Evolutionary conservation across 2,329 filamentous ascomycete genomes (phyloP).

Genomic region (Epichloe uncinata): DNA sequence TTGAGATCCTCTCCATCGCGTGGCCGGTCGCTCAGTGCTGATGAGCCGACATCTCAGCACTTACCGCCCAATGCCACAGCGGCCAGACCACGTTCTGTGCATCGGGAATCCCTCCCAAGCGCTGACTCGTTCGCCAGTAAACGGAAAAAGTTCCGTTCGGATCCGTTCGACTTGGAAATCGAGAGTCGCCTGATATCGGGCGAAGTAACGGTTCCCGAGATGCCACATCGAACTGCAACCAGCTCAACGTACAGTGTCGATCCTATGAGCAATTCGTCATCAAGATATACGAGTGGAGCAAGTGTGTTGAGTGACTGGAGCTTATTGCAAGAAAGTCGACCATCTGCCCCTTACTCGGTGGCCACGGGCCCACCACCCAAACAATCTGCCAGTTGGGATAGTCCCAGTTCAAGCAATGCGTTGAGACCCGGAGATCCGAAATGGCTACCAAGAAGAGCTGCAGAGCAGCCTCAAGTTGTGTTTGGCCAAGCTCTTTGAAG

Average conservation of each 20-base stretch:
- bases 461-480: not conserved
- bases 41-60: slow-evolving; percentile 12
- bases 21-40: slow-evolving; percentile 27
- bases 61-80: slow-evolving; percentile 16
- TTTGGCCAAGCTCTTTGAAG: slow-evolving; percentile 2
- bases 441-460: not conserved
- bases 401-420: not conserved
- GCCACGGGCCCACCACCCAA: not conserved
- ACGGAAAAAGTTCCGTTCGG: slow-evolving; percentile 46
- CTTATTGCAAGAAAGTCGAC: slow-evolving; percentile 7
- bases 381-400: not conserved
- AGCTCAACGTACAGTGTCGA: slow-evolving; percentile 33
- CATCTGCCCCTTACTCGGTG: not conserved
- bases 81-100: slow-evolving; percentile 20
- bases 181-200: slow-evolving; percentile 11
- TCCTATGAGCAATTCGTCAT: slow-evolving; percentile 25
- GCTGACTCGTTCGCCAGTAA: slow-evolving; percentile 30
- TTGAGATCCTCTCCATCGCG: slow-evolving; percentile 35
- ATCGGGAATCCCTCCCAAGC: slow-evolving; percentile 27
- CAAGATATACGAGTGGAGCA: slow-evolving; percentile 38
- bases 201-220: slow-evolving; percentile 9
- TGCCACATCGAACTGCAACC: slow-evolving; percentile 10
- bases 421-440: too few species aligned
- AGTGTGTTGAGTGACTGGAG: slow-evolving; percentile 35
- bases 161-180: slow-evolving; percentile 51